Evolutionary conservation across 306 rosid genomes (phyloP).

Genomic region (Lathyrus aphaca): DNA sequence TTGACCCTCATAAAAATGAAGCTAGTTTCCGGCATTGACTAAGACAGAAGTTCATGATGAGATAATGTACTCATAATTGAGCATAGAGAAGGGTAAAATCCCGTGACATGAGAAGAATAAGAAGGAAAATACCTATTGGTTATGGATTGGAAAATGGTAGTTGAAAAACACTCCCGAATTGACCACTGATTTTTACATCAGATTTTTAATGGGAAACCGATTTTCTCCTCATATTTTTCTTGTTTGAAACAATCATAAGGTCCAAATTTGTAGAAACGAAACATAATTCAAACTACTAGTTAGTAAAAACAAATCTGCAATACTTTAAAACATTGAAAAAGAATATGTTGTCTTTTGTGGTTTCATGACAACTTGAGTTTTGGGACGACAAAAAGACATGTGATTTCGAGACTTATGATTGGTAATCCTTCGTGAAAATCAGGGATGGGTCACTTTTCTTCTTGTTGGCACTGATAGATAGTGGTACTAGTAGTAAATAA

Average conservation of each 20-base stretch:
- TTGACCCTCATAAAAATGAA: too few species aligned
- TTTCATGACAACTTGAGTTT: slow-evolving; percentile 15
- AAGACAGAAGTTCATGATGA: background rate
- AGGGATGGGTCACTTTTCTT: slow-evolving; percentile 18
- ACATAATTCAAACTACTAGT: background rate
- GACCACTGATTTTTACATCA: background rate
- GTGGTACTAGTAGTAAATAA: background rate
- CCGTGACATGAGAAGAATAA: background rate
- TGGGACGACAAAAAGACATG: slow-evolving; percentile 35
- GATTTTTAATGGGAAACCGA: background rate
- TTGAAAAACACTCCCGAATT: background rate
- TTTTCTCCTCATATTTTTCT: background rate
- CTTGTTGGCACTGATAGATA: background rate
- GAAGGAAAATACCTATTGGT: background rate
- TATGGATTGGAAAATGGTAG: background rate
- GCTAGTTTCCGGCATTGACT: background rate
- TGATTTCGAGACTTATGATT: slow-evolving; percentile 35
- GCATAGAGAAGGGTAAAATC: background rate
- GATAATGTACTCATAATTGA: background rate
- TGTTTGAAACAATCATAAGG: background rate
- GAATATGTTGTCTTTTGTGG: slow-evolving; percentile 33
- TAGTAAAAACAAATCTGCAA: slow-evolving; percentile 5
- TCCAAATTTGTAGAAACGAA: slow-evolving; percentile 16
- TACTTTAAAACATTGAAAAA: slow-evolving; percentile 8
- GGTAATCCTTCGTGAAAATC: slow-evolving; percentile 8